Evolutionary conservation across 495 filamentous ascomycete species (phyloP), one percentile per base, ranked within the genome.

Genomic region (Aspergillus leporis): DNA sequence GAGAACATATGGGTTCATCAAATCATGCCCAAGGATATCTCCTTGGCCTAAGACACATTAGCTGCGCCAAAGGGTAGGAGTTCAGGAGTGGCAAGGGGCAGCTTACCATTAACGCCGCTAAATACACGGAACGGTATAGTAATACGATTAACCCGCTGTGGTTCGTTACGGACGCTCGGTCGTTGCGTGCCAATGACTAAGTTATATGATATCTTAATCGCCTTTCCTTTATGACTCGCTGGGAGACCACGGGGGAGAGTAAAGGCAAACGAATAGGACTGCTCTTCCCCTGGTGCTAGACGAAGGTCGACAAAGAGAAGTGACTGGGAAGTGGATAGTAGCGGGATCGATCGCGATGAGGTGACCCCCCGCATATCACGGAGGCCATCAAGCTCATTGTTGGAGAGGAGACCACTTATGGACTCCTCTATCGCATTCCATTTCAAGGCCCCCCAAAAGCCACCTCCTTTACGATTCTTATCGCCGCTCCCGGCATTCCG

Each of bases 51-150:
- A 9, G 54, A 61, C 19, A 45, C 8, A 54, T 77, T 64, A 77
- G 65, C 18, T 22, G 9, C 0, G 14, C 19, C 25, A 38, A 5
- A 10, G 7, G 3, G 13, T 14, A 34, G 16, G 43, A 38, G 16
- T 13, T 22, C 6, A 5, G 10, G 13, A 3, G 16, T 3, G 2
- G 31, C 5, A 30, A 22, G 16, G 7, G 38, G 19, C 30, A 32
- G 45, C 76, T 77, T 75, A 83, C 78, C 85, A 76, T 93, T 94
- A 34, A 96, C 91, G 58, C 91, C 89, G 34, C 92, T 91, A 30
- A 97, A 86, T 4, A 98, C 90, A n/a, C 93, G 87, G 68, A 98
- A 98, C 3, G 95, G 94, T 28, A 97, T 81, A 56, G 96, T 92
- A 28, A 97, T 89, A n/a, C 90, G 89, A 66, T 88, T 90, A 53